Evolutionary conservation across 129 eudicot species (phyloP), one percentile per base, ranked within the genome.

Genomic region (Flaveria brownii): DNA sequence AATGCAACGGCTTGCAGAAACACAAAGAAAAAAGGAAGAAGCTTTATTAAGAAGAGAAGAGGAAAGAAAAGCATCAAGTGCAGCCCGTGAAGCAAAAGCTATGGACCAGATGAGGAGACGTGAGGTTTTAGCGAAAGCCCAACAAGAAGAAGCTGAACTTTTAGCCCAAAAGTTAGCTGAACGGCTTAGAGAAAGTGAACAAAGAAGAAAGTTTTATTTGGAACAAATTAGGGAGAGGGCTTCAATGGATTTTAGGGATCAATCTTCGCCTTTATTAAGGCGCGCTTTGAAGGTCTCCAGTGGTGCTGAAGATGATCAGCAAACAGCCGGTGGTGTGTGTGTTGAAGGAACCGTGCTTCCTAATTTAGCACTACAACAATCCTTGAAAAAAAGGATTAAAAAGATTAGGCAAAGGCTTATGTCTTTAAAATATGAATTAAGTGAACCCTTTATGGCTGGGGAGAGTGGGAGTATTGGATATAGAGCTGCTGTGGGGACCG

Each of bases 41-140:
- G 98, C 98, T 71, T 91, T 84, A 61, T 75, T 87, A 52, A 91
- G 98, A 91, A 79, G 97, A 79, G 98, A 93, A 81, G 98, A 93
- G 77, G 98, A 93, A 77, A 80, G 98, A n/a, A 93, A 91, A 78
- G 98, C 98, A 26, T 93, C 98, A 33, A 93, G 96, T 87, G 96
- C 96, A 17, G 98, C 98, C 33, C 96, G 98, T 75, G 98, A 93
- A 81, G 97, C 97, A 45, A 93, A 86, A 84, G 92, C 92, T 25
- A 82, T 93, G 83, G 98, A 93, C 69, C 91, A 93, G 67, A 89
- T 87, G 84, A 77, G 97, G 28, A 85, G 92, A 73, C 86, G 90
- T 45, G 97, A 87, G 84, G 87, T 88, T 66, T 82, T 91, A 57
- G 98, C 89, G 17, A 90, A 88, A 90, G 98, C 98, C 71, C 98